Evolutionary conservation across 2,329 filamentous ascomycete genomes (phyloP), one percentile per base, ranked within the genome.

Genomic region (Talaromyces atroroseus): DNA sequence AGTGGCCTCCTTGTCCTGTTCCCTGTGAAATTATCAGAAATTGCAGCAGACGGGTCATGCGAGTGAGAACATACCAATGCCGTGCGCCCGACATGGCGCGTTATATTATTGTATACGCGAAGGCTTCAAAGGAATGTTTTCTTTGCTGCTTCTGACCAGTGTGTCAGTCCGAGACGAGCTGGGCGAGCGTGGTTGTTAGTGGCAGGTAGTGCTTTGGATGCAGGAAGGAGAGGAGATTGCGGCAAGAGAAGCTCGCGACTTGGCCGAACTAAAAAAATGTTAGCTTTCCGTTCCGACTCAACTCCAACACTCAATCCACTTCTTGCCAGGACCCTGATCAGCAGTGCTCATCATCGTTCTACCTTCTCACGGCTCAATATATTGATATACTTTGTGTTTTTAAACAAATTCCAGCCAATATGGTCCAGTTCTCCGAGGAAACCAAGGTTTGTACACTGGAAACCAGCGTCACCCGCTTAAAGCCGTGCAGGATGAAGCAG

Each of bases 1-100:
- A 44, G 94, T 97, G 65, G 91, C 91, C 76, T 97, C 92, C 75
- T 96, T 96, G 76, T 97, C 92, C 79, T 97, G 92, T 72, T 96
- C 90, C 89, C 88, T 92, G n/a, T 49, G 59, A 60, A 48, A 65
- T 60, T 68, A 65, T 61, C 45, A 53, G 21, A 46, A 32, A 29
- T 32, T 2, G 66, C 60, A 70, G 61, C 48, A 10, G 40, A 36
- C 24, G 14, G 32, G 16, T 21, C 18, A 40, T 21, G 42, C 16
- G 16, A 32, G 11, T n/a, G 29, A 23, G 20, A 21, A 49, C 58
- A 23, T 80, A 89, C 88, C 88, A 94, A 76, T 92, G 89, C 69
- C 88, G 81, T 78, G 85, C 80, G 77, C 85, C 84, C 45, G 81
- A 81, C 83, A 90, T 90, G 57, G 68, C 63, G 66, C 59, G 53